Base-by-base conservation (phyloP, 305 asterid genomes). In the Fraxinus floribunda region DNA sequence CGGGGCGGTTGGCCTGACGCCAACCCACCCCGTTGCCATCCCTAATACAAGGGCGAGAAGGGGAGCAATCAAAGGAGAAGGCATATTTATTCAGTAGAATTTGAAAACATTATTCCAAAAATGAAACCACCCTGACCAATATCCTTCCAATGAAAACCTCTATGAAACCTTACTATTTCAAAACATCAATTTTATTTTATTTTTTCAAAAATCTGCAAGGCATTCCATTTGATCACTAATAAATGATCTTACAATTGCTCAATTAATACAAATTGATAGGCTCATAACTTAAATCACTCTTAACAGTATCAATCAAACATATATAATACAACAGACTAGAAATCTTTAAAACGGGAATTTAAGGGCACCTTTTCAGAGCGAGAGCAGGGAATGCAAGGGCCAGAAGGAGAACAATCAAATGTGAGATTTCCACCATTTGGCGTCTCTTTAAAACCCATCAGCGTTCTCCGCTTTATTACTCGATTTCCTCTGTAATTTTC, bases 391-490 rank as follows among this genome's bases (percentile, higher is more conserved):
- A 95, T 88, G 86, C 99, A 95, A 78, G 99, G 98, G 39, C 99
- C 99, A 30, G 97, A 94, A 85, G 97, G 99, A 57, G 98, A 91
- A 89, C 99, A 95, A 83, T 93, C 97, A 80, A 88, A 95, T 76
- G 94, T 92, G 75, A 87, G 82, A 83, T 95, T 95, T 85, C 97
- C 94, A 81, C 98, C 98, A 85, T 75, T 87, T 7, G 96, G 93
- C 52, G 91, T 94, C 89, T 95, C 99, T 86, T 90, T 95, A 68
- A 94, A 86, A 66, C 95, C 86, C 95, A 89, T 84, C 78, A 95
- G 83, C 64, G 60, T 79, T 89, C 97, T 92, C 24, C 94, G 83
- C 39, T 85, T 90, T 3, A 80, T 11, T 30, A 15, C 84, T 24
- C 73, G 34, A 32, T 76, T 78, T 79, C 84, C 88, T 72, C 89